Evolutionary conservation across 1,139 yeast species (phyloP).

Genomic region (Sugiyamaella xylanicola): DNA sequence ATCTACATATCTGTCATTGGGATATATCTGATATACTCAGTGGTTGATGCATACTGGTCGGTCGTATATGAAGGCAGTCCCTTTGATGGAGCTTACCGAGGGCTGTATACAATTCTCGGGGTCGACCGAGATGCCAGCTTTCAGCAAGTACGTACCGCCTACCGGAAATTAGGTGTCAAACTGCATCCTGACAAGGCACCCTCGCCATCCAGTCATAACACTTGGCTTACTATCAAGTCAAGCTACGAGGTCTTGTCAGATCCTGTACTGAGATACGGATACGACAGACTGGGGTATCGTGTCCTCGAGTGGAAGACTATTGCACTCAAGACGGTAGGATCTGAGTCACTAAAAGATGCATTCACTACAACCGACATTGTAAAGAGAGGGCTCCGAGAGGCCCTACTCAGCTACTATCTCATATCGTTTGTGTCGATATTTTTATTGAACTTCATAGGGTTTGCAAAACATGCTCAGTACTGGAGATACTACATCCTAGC

Average conservation of each 20-base stretch:
- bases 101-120: conserved; percentile 30
- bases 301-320: conserved; percentile 22
- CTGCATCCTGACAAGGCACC: conserved; percentile 44
- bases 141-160: conserved; percentile 20
- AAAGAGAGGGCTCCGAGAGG: conserved; percentile 26
- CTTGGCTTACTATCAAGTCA: conserved; percentile 35
- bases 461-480: conserved; percentile 31
- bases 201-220: conserved; percentile 23
- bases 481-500: conserved; percentile 35
- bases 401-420: conserved; percentile 29
- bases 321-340: not conserved
- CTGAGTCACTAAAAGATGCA: not conserved
- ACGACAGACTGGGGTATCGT: conserved; percentile 38
- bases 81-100: conserved; percentile 21
- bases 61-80: conserved; percentile 22
- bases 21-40: conserved; percentile 27
- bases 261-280: conserved; percentile 36
- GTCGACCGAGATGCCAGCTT: conserved; percentile 24
- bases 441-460: conserved; percentile 30
- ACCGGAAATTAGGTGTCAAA: conserved; percentile 33
- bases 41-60: conserved; percentile 24
- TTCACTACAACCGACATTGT: conserved; percentile 18
- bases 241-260: conserved; percentile 39
- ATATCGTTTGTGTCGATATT: conserved; percentile 28
- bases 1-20: conserved; percentile 26